Evolutionary conservation across 164 flowering plant species (phyloP).

Genomic region (Chloranthus sessilifolius): DNA sequence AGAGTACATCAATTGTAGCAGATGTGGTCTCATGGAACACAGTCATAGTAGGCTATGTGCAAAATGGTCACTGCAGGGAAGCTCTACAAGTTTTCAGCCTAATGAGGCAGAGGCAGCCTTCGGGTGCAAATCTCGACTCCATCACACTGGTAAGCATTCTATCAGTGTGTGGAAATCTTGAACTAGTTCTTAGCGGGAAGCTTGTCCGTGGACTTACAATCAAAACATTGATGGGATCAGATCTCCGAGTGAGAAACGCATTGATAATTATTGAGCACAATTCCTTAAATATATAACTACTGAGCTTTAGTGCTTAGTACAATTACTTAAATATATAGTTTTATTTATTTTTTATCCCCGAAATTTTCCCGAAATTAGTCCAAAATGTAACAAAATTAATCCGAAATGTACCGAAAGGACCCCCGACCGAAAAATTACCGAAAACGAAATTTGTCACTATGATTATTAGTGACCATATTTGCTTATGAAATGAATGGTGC

Average conservation of each 20-base stretch:
- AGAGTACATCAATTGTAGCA: constrained; percentile 9
- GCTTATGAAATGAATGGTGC: too few relatives aligned
- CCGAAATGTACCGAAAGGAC: too few relatives aligned
- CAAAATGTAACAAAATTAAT: too few relatives aligned
- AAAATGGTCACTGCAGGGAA: constrained; percentile 19
- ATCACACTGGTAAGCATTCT: constrained; percentile 28
- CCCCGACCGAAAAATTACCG: too few relatives aligned
- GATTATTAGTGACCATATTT: too few relatives aligned
- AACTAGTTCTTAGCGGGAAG: constrained; percentile 15
- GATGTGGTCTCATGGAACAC: constrained; percentile 40
- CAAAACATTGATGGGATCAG: constrained; percentile 19
- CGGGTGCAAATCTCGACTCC: constrained; percentile 16
- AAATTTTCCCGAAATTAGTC: too few relatives aligned
- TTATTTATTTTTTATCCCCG: too few relatives aligned
- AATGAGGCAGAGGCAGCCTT: constrained; percentile 17
- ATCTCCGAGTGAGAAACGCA: constrained; percentile 28
- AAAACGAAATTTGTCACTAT: too few relatives aligned
- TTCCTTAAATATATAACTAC: too few relatives aligned
- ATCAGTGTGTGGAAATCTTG: constrained; percentile 35
- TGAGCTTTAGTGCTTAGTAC: too few relatives aligned
- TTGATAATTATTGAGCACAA: constrained; percentile 28
- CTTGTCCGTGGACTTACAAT: constrained; percentile 22
- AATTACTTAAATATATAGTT: too few relatives aligned
- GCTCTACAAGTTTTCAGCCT: constrained; percentile 26
- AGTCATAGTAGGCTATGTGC: constrained; percentile 27